Percentiles rank a stretch among this genome's conserved stretches.
These are phyloP conservation scores for Stephanodiscus minutulus DNA, from an alignment of 108 stramenopile genomes.

Conservation along the genomic window DNA sequence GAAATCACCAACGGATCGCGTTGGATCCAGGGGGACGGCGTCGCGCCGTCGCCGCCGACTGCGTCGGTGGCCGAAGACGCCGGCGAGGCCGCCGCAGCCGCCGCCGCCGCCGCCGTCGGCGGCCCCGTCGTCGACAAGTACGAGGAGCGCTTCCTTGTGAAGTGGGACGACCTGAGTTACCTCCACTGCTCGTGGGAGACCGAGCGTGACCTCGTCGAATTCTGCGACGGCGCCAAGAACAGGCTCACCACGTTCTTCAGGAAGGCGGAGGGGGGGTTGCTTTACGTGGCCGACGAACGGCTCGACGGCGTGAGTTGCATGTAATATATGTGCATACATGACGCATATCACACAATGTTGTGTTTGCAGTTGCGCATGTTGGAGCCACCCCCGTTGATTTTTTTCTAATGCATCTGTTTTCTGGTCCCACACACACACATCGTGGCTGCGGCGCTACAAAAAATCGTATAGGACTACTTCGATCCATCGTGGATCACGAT, in stretches of 20 bases:
- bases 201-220: constrained; percentile 74
- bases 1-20: constrained; percentile 82
- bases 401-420: neutral
- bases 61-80: no score
- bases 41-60: neutral
- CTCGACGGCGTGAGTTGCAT: constrained; percentile 77
- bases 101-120: neutral
- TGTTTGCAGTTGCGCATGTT: no score
- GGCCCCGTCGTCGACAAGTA: constrained; percentile 39
- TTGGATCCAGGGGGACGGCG: constrained; percentile 64
- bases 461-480: constrained; percentile 67
- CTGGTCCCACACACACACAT: neutral
- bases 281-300: constrained; percentile 78
- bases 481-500: constrained; percentile 79
- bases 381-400: no score
- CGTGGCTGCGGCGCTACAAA: neutral
- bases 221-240: constrained; percentile 67
- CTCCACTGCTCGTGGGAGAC: constrained; percentile 90
- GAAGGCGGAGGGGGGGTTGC: constrained; percentile 63
- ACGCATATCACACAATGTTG: no score
- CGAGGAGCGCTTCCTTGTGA: constrained; percentile 87
- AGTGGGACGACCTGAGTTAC: constrained; percentile 77
- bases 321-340: no score
- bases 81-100: no score
- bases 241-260: constrained; percentile 77